phyloP scores from a whole-genome alignment of 2,329 filamentous ascomycete species.

The Mariannaea elegans region DNA sequence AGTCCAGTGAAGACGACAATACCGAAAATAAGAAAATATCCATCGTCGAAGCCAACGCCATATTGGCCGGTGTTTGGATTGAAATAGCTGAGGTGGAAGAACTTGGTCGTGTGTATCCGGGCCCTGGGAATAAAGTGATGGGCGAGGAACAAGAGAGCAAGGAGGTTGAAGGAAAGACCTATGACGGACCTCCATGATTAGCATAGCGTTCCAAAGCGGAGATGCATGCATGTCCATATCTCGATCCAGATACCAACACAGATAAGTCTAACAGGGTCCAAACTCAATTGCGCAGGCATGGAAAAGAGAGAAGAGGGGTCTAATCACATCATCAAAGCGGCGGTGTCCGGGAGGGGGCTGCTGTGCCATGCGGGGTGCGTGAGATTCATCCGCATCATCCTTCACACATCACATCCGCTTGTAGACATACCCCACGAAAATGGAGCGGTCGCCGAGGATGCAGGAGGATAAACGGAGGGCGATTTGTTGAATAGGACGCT shows the following conservation, averaged over 20 bases:
- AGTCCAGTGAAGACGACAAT: slow-evolving; percentile 88
- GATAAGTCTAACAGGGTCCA: slow-evolving; percentile 13
- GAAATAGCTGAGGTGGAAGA: slow-evolving; percentile 87
- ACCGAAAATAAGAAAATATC: slow-evolving; percentile 81
- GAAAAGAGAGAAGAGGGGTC: background rate
- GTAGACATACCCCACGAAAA: slow-evolving; percentile 5
- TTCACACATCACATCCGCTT: background rate
- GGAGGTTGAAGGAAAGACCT: slow-evolving; percentile 85
- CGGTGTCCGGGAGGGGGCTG: slow-evolving; percentile 29
- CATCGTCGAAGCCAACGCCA: slow-evolving; percentile 80
- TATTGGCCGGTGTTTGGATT: slow-evolving; percentile 75
- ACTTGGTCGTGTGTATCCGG: slow-evolving; percentile 81
- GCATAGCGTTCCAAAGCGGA: slow-evolving; percentile 23
- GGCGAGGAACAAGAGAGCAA: slow-evolving; percentile 82
- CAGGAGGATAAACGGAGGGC: slow-evolving; percentile 13
- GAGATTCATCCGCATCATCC: slow-evolving; percentile 16
- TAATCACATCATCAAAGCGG: slow-evolving; percentile 22
- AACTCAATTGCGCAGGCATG: slow-evolving; percentile 10
- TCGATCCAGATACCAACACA: background rate
- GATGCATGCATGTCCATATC: slow-evolving; percentile 12
- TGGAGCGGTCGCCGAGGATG: slow-evolving; percentile 1
- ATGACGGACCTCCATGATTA: slow-evolving; percentile 31
- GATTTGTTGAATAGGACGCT: slow-evolving; percentile 9
- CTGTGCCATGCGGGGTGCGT: slow-evolving; percentile 37
- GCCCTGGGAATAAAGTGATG: slow-evolving; percentile 85